Percentiles rank a stretch among this genome's conserved stretches.
phyloP scores from a whole-genome alignment of 139 green algal genomes.

The Raphidocelis subcapitata region DNA sequence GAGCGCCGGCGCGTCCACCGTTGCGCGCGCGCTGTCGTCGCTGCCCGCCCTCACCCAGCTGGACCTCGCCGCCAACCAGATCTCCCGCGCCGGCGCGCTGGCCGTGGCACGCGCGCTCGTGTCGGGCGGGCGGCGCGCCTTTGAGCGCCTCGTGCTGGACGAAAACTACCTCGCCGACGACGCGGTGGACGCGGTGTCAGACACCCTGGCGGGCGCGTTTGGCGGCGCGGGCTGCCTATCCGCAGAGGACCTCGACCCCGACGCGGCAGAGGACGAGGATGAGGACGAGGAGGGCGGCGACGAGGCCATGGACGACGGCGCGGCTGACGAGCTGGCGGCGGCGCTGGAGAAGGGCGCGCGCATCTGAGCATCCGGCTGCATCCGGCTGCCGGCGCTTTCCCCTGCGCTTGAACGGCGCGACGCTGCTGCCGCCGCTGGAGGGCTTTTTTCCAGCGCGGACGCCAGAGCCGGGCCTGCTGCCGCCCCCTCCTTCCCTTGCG shows the following conservation, averaged over 20 bases:
- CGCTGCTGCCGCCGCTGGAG: too few species aligned
- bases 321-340: conserved; percentile 17
- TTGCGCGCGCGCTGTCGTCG: conserved; percentile 41
- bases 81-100: conserved; percentile 57
- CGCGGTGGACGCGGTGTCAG: conserved; percentile 50
- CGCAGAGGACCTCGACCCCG: conserved; percentile 35
- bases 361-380: too few species aligned
- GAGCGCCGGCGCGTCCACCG: conserved; percentile 58
- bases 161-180: conserved; percentile 79
- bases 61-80: conserved; percentile 72
- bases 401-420: too few species aligned
- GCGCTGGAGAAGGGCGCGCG: conserved; percentile 6
- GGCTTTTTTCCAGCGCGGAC: too few species aligned
- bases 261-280: conserved; percentile 32
- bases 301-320: conserved; percentile 3
- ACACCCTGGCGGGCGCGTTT: conserved; percentile 36
- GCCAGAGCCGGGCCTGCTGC: too few species aligned
- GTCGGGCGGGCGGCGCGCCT: conserved; percentile 21
- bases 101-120: conserved; percentile 36
- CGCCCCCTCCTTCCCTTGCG: too few species aligned
- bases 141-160: conserved; percentile 72
- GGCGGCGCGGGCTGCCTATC: conserved; percentile 36
- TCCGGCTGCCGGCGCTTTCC: too few species aligned
- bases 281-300: conserved; percentile 24
- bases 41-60: conserved; percentile 32